Evolutionary conservation across 2,329 filamentous ascomycete genomes (phyloP).

Genomic region (Fusarium decemcellulare): DNA sequence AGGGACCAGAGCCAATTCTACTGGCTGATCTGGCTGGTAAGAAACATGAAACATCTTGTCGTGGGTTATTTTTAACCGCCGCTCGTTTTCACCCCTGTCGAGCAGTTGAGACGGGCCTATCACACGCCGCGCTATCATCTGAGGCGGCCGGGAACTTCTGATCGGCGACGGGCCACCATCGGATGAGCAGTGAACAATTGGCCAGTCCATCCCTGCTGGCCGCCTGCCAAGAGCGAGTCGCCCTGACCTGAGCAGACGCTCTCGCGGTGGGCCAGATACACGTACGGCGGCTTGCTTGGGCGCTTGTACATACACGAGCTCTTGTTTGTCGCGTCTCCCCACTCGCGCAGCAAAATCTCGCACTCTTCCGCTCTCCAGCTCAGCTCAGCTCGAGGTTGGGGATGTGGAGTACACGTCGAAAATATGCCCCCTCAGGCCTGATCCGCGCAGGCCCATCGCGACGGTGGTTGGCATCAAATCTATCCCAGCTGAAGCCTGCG

Average conservation of each 20-base stretch:
- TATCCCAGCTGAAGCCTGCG: too few species aligned
- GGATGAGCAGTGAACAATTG: background rate
- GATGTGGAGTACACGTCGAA: too few species aligned
- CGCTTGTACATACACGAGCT: background rate
- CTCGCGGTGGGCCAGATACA: background rate
- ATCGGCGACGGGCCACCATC: background rate
- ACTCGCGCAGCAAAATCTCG: background rate
- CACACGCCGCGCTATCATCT: background rate
- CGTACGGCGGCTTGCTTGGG: conserved; percentile 2
- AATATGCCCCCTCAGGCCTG: too few species aligned
- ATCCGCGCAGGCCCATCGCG: too few species aligned
- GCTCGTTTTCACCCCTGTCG: background rate
- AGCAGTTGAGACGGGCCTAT: background rate
- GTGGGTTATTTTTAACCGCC: background rate
- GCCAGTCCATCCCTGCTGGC: background rate
- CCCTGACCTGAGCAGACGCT: background rate
- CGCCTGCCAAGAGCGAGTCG: background rate
- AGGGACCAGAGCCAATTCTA: background rate
- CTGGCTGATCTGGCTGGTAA: background rate
- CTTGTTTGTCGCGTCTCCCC: background rate
- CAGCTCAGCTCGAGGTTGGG: too few species aligned
- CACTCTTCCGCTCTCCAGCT: background rate
- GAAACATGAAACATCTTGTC: background rate
- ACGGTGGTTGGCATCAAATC: too few species aligned
- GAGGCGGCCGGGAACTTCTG: conserved; percentile 1